Conservation (phyloP, 306 rosid genomes). For the Benincasa hispida region DNA sequence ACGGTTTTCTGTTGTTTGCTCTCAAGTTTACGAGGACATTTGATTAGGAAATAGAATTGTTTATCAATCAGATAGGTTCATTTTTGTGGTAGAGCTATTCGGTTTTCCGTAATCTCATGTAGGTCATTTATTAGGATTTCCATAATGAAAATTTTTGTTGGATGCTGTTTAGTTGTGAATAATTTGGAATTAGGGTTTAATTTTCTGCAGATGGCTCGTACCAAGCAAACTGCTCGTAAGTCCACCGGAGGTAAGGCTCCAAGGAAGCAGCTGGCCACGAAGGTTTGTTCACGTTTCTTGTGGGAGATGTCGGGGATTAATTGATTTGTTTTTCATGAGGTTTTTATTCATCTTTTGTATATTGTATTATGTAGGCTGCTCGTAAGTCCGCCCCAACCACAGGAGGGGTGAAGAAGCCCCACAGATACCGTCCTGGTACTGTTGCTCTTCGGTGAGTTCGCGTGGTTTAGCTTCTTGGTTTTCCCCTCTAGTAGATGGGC, state of each 20-base stretch:
- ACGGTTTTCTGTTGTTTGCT: background rate
- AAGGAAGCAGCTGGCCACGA: constrained; percentile 93
- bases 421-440: constrained; percentile 89
- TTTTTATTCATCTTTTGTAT: too few relatives aligned
- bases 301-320: accelerated
- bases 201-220: constrained; percentile 75
- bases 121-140: background rate
- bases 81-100: background rate
- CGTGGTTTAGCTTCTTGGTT: accelerated
- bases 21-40: background rate
- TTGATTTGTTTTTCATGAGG: background rate
- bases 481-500: accelerated
- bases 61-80: background rate
- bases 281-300: constrained; percentile 21
- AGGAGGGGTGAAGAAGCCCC: constrained; percentile 95
- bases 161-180: too few relatives aligned
- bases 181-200: background rate
- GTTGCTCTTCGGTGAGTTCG: constrained; percentile 69
- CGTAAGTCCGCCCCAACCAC: constrained; percentile 97
- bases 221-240: constrained; percentile 95
- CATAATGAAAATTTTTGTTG: background rate
- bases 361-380: constrained; percentile 43
- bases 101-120: background rate
- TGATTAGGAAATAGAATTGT: background rate
- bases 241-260: constrained; percentile 96